Evolutionary conservation across 2,329 filamentous ascomycete species (phyloP).

Genomic region (Monascus ruber): DNA sequence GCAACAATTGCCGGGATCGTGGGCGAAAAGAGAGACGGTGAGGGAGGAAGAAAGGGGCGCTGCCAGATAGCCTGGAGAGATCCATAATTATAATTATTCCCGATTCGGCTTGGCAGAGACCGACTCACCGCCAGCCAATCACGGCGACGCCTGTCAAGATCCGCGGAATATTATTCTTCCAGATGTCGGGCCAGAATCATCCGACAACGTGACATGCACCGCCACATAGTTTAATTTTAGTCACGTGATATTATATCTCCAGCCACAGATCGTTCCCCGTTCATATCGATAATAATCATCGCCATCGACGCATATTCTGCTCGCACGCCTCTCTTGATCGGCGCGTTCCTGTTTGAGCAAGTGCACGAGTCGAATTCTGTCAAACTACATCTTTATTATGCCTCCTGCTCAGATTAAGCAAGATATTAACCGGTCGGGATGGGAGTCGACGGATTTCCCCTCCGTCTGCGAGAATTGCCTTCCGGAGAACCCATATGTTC

Average conservation of each 20-base stretch:
- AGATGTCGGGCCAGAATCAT: too few relatives aligned
- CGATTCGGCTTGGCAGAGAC: background rate
- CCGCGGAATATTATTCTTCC: too few relatives aligned
- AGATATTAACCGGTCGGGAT: constrained; percentile 87
- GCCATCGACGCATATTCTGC: background rate
- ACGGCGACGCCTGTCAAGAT: too few relatives aligned
- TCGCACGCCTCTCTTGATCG: background rate
- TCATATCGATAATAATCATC: constrained; percentile 6
- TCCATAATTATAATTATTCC: background rate
- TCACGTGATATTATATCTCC: constrained; percentile 4
- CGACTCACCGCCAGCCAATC: background rate
- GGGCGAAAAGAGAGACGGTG: background rate
- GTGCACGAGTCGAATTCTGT: too few relatives aligned
- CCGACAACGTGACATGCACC: background rate
- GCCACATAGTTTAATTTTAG: constrained; percentile 1
- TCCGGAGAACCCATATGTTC: constrained; percentile 92
- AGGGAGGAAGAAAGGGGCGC: background rate
- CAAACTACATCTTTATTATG: constrained; percentile 9
- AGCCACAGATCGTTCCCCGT: constrained; percentile 3
- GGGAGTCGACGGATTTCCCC: constrained; percentile 60
- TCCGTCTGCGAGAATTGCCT: constrained; percentile 70
- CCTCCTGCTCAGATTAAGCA: constrained; percentile 94
- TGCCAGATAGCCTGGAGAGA: background rate
- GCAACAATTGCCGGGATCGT: background rate
- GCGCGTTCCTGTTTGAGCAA: too few relatives aligned